Evolutionary conservation across 345 rosid genomes (phyloP), one percentile per base, ranked within the genome.

Genomic region (Sonneratia alba): DNA sequence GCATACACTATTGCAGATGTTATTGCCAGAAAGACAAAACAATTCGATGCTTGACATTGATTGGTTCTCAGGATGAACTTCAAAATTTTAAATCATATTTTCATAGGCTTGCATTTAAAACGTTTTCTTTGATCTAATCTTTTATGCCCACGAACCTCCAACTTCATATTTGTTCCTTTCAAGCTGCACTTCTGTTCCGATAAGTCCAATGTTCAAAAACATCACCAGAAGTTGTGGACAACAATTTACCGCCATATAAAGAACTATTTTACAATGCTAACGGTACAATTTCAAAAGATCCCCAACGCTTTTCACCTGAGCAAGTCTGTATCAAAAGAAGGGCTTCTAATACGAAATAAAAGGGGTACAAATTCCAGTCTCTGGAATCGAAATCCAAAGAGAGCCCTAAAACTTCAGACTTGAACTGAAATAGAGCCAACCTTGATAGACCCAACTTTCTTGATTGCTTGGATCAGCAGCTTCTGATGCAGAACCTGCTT

Each of bases 401-500:
- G 63, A 57, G 63, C 10, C 32, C 5, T 53, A 19, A 21, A 10
- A 2, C 27, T 16, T 21, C 22, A 27, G 16, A 0, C 21, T 27
- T 15, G 38, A 51, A 37, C 11, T 6, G 4, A 69, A 61, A 63
- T 43, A 18, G 48, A 70, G 3, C 37, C 57, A 65, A 87, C 94
- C 88, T 83, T 81, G 74, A 89, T 81, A 70, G 84, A 79, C 14
- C 84, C 91, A 74, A 77, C 71, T 79, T 81, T 74, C 79, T 83
- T 86, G 77, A 90, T 84, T 72, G 83, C 88, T 69, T 71, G 77
- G 78, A 87, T 78, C 42, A 92, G 91, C 36, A 82, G 79, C 71
- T 77, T 92, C 84, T 90, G 96, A 49, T 86, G 87, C 73, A 86
- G 87, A 78, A 70, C 89, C 63, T 85, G 86, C 74, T 81, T 86